Evolutionary conservation across 768 basidiomycete genomes (phyloP).

Genomic region (Pleurotus eryngii): DNA sequence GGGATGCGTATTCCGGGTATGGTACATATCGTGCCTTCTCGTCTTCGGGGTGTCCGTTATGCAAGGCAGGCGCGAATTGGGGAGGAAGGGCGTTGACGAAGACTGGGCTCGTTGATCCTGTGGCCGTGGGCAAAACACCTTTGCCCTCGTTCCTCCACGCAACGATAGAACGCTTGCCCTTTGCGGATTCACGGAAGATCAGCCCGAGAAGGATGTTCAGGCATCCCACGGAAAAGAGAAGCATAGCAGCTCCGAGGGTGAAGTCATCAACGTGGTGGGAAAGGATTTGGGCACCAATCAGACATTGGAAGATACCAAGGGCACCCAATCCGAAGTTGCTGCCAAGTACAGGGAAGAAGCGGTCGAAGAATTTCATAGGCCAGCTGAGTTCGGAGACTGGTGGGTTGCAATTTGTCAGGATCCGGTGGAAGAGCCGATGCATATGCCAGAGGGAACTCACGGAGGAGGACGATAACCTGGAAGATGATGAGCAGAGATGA

Average conservation of each 20-base stretch:
- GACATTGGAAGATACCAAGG: constrained; percentile 82
- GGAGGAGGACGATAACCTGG: constrained; percentile 74
- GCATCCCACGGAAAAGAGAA: constrained; percentile 90
- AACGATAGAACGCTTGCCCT: constrained; percentile 58
- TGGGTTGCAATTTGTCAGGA: background rate
- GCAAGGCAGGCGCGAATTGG: constrained; percentile 35
- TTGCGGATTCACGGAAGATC: constrained; percentile 64
- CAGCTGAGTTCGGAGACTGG: constrained; percentile 76
- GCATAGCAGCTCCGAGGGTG: constrained; percentile 87
- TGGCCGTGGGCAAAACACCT: constrained; percentile 48
- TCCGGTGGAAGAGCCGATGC: background rate
- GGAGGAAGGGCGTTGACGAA: constrained; percentile 26
- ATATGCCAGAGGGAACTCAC: constrained; percentile 7
- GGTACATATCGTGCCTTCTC: constrained; percentile 15
- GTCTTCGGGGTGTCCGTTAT: constrained; percentile 14
- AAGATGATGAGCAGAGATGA: constrained; percentile 86
- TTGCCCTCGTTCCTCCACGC: constrained; percentile 59
- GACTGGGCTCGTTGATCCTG: constrained; percentile 30
- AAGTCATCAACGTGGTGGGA: constrained; percentile 84
- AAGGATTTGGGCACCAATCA: constrained; percentile 74
- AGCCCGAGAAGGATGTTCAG: constrained; percentile 79
- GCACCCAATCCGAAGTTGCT: constrained; percentile 82
- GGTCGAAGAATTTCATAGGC: constrained; percentile 75
- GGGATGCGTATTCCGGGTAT: constrained; percentile 7
- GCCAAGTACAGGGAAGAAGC: constrained; percentile 85